Conservation (phyloP, 2,329 filamentous ascomycete genomes). For the Verticillium klebahnii region DNA sequence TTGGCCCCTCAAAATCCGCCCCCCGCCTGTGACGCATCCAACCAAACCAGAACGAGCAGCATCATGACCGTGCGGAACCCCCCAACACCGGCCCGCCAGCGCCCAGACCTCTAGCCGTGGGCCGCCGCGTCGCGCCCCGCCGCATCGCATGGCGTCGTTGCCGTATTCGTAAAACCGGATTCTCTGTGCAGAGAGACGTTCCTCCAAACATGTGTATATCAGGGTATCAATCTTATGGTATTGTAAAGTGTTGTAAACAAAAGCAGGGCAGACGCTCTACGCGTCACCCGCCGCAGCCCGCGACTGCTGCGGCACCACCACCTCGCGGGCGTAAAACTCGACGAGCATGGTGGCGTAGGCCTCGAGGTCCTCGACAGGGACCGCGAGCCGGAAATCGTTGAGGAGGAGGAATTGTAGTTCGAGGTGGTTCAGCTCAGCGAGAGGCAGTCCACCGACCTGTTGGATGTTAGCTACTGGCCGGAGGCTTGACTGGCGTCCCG, state of each 20-base stretch:
- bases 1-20: not conserved
- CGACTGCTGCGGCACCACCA: conserved; percentile 47
- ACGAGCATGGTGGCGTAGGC: conserved; percentile 98
- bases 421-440: conserved; percentile 90
- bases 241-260: conserved; percentile 2
- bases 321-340: conserved; percentile 92
- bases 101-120: not conserved
- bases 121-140: not conserved
- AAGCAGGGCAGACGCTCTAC: not conserved
- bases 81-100: not conserved
- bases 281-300: conserved; percentile 3
- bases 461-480: conserved; percentile 7
- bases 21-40: not conserved
- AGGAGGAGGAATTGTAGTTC: conserved; percentile 93
- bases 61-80: not conserved
- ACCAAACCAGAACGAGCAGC: not conserved
- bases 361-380: conserved; percentile 92
- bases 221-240: conserved; percentile 12
- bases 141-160: too few species aligned
- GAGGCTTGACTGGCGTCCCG: not conserved
- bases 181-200: not conserved
- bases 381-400: conserved; percentile 91
- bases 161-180: not conserved
- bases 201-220: conserved; percentile 4
- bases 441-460: conserved; percentile 87